Evolutionary conservation across 495 filamentous ascomycete genomes (phyloP).

Genomic region (Apodospora peruviana): DNA sequence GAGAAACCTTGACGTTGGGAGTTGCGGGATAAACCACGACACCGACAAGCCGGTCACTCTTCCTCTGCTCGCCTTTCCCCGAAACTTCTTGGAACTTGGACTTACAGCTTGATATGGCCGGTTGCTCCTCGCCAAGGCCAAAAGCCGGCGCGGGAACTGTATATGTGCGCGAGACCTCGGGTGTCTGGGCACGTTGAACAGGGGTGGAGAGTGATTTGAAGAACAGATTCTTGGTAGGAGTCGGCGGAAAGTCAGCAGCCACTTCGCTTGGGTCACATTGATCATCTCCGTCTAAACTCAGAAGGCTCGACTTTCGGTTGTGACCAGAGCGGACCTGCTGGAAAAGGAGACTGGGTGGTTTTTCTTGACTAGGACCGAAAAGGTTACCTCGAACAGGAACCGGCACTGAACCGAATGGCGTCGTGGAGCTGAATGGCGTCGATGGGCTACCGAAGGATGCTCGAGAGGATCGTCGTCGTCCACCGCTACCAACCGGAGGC

Average conservation of each 20-base stretch:
- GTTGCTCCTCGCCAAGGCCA: slow-evolving; percentile 12
- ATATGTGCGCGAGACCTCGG: slow-evolving; percentile 20
- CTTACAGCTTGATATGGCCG: slow-evolving; percentile 36
- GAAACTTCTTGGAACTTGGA: slow-evolving; percentile 22
- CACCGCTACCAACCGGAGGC: slow-evolving; percentile 49
- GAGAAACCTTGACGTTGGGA: slow-evolving; percentile 8
- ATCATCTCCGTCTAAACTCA: slow-evolving; percentile 74
- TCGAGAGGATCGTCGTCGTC: slow-evolving; percentile 37
- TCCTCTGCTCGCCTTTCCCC: slow-evolving; percentile 5
- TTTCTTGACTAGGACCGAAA: slow-evolving; percentile 59
- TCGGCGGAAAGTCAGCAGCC: slow-evolving; percentile 78
- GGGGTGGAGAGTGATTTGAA: slow-evolving; percentile 22
- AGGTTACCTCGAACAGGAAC: slow-evolving; percentile 34
- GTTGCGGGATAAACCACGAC: slow-evolving; percentile 13
- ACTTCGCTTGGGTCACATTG: slow-evolving; percentile 40
- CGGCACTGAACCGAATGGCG: slow-evolving; percentile 54
- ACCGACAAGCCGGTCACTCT: slow-evolving; percentile 14
- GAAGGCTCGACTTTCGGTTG: slow-evolving; percentile 65
- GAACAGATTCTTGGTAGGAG: slow-evolving; percentile 74
- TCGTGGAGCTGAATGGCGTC: slow-evolving; percentile 52
- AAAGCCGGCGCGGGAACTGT: slow-evolving; percentile 21
- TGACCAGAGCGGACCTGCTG: slow-evolving; percentile 29
- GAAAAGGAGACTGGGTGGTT: slow-evolving; percentile 39
- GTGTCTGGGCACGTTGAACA: slow-evolving; percentile 18
- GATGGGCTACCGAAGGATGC: slow-evolving; percentile 40